Evolutionary conservation across 495 filamentous ascomycete species (phyloP).

Genomic region (Penicillium herquei): DNA sequence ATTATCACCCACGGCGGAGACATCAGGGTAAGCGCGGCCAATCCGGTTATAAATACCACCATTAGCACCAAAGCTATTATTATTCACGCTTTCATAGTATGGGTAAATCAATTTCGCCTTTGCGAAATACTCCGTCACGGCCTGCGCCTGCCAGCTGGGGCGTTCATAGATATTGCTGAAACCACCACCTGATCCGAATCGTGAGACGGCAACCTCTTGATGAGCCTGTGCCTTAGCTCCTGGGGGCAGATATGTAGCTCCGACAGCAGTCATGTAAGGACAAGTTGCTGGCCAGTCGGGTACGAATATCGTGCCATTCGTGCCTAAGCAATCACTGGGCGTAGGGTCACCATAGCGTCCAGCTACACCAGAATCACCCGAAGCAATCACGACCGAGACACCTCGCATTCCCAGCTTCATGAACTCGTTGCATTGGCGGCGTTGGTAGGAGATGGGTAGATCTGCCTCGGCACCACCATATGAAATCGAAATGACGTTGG

Average conservation of each 20-base stretch:
- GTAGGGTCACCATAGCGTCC: conserved; percentile 38
- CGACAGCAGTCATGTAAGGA: conserved; percentile 52
- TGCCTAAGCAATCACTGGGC: conserved; percentile 38
- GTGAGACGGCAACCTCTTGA: conserved; percentile 40
- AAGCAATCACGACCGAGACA: conserved; percentile 58
- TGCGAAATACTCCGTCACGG: conserved; percentile 50
- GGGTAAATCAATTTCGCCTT: conserved; percentile 46
- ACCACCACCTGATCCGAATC: conserved; percentile 60
- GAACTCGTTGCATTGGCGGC: conserved; percentile 57
- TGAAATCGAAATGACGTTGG: conserved; percentile 61
- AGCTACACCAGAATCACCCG: conserved; percentile 59
- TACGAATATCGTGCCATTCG: conserved; percentile 42
- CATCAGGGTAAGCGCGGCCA: conserved; percentile 64
- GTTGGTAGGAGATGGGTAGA: conserved; percentile 50
- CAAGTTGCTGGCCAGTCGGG: conserved; percentile 52
- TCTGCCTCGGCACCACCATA: conserved; percentile 54
- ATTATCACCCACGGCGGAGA: conserved; percentile 61
- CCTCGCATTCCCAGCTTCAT: conserved; percentile 68
- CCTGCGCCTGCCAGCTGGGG: conserved; percentile 55
- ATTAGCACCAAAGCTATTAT: conserved; percentile 40
- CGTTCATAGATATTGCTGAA: conserved; percentile 67
- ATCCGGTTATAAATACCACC: conserved; percentile 56
- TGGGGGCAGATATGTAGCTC: conserved; percentile 43
- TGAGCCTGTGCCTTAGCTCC: conserved; percentile 33
- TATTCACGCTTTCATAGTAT: conserved; percentile 37